Base-by-base conservation (phyloP, 2,329 filamentous ascomycete species). In the Torrubiella hemipterigena region DNA sequence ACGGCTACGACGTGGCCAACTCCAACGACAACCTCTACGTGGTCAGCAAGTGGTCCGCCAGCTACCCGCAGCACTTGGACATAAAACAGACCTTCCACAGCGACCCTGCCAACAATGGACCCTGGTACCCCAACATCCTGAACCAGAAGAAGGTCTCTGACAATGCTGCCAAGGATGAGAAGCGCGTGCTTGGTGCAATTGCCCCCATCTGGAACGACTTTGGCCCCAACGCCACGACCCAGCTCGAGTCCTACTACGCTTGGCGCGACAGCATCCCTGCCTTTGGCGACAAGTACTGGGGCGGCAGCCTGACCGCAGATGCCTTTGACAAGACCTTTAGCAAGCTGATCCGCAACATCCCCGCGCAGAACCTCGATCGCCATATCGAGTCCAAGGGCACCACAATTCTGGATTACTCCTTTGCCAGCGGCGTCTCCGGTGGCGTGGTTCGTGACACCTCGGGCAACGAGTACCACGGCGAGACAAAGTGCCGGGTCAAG, bases 1-100 rank as follows among this genome's bases (percentile, higher is more conserved):
- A 44, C 31, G 36, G 35, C 26, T 47, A 49, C 36, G 27, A 34
- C 0, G 39, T 47, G 7, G 29, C 47, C 27, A 49, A 48, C 42
- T 44, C 45, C 8, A 36, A 42, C 5, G 44, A 44, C n/a, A 35
- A 34, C 12, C 34, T 39, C 27, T 48, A 48, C 30, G 34, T 44
- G 2, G 46, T 49, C 2, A 37, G 35, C 22, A 49, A 49, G 13
- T 63, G 54, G 40, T 59, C 60, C 2, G 56, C 70, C 67, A n/a
- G n/a, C n/a, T n/a, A n/a, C n/a, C n/a, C n/a, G n/a, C n/a, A n/a
- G n/a, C n/a, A n/a, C n/a, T n/a, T 42, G 55, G 61, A 1, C 53
- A 62, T 24, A 48, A 52, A 5, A 55, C 71, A 33, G 63, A 70
- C 39, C 48, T 63, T 47, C 18, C 50, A 63, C 19, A 43, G 42